These are phyloP conservation scores for Vitellaria paradoxa DNA, from an alignment of 179 eudicot genomes.

Conservation along the genomic window DNA sequence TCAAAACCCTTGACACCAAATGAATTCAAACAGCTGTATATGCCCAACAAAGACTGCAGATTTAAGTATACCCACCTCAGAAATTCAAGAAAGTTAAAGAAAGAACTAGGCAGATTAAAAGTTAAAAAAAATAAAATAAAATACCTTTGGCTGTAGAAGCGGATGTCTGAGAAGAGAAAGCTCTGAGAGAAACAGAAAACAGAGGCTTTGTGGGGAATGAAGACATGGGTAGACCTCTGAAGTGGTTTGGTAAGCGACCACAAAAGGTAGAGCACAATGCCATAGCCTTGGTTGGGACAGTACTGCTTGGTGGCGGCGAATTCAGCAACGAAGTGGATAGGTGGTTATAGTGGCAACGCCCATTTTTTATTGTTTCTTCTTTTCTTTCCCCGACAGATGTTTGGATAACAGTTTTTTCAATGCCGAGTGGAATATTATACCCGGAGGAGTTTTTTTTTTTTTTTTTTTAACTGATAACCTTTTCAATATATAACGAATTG, in stretches of 20 bases:
- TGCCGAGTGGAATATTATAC: too few relatives aligned
- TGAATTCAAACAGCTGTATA: not conserved
- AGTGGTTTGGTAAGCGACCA: conserved; percentile 32
- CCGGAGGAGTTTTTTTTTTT: too few relatives aligned
- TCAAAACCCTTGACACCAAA: not conserved
- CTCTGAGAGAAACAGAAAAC: conserved; percentile 35
- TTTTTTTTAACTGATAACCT: too few relatives aligned
- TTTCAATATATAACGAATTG: too few relatives aligned
- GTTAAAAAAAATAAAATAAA: conserved; percentile 7
- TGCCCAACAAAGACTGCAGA: too few relatives aligned
- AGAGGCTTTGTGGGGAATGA: conserved; percentile 31
- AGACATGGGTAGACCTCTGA: conserved; percentile 42
- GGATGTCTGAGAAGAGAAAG: conserved; percentile 47
- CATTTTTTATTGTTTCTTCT: too few relatives aligned
- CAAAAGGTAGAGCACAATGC: conserved; percentile 43
- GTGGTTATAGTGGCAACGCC: not conserved
- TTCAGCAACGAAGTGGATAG: conserved; percentile 11
- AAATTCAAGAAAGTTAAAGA: not conserved
- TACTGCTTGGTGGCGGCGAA: not conserved
- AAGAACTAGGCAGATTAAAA: not conserved
- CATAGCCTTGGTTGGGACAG: conserved; percentile 31
- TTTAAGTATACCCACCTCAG: not conserved
- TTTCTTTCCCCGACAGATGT: too few relatives aligned
- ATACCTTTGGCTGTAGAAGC: conserved; percentile 55
- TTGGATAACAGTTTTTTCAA: too few relatives aligned